Evolutionary conservation across 2,329 filamentous ascomycete genomes (phyloP), one percentile per base, ranked within the genome.

Genomic region (Beauveria rudraprayagi): DNA sequence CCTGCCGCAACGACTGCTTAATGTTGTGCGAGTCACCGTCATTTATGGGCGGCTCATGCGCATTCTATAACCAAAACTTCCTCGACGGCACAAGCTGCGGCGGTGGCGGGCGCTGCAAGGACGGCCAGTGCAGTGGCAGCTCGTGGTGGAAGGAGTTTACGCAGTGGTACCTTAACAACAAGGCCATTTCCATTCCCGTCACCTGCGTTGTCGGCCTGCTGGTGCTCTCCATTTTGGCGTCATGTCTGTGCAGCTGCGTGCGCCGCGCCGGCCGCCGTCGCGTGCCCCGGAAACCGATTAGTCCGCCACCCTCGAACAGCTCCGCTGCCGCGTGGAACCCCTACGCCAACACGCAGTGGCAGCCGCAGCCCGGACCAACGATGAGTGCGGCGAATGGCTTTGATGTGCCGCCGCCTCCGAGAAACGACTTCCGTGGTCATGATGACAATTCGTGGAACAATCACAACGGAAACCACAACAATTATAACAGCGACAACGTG

Each of bases 81-180:
- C 79, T 97, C 34, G 94, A 99, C 70, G 94, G 94, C 19, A 97
- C 94, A 1, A 77, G 83, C 1, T 99, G 94, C 71, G 82, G 85
- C 57, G 89, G 88, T 19, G 90, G 91, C 60, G 94, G 94, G 7
- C 80, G 78, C 61, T 99, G 94, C 73, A 71, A 73, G 56, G 93
- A 92, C 67, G 94, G 94, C 48, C 77, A 80, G 66, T 99, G 94
- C 75, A 74, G 82, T 67, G 92, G 91, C 63, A 78, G 84, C 41
- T 87, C 83, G 30, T 81, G 90, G 2, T 80, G 80, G 67, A 87
- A 86, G 64, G 86, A 92, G 74, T 86, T 95, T 64, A 78, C 77
- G 59, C 81, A 81, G 63, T 97, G 91, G 89, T 86, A 97, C 72
- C 76, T 83, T 28, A 76, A 86, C 65, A 87, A 97, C 77, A 89